These are phyloP conservation scores for Coprinopsis marcescibilis DNA, from an alignment of 768 basidiomycete species.

Conservation along the genomic window DNA sequence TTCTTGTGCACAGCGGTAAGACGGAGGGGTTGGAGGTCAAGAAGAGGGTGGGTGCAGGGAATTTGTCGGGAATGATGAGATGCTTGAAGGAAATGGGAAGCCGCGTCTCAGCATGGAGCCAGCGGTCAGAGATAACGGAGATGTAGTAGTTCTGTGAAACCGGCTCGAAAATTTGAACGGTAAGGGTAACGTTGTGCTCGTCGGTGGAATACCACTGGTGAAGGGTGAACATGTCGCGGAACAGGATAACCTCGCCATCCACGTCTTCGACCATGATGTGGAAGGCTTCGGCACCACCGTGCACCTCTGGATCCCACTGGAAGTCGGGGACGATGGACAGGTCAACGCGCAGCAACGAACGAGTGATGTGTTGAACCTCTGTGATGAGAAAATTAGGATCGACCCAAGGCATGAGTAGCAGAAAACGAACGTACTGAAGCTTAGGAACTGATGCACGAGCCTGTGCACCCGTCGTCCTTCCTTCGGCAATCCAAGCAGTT, in stretches of 20 bases:
- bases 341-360: slow-evolving; percentile 87
- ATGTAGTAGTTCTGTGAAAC: slow-evolving; percentile 99
- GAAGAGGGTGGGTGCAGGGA: slow-evolving; percentile 90
- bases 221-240: slow-evolving; percentile 90
- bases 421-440: slow-evolving; percentile 43
- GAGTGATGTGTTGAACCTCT: slow-evolving; percentile 93
- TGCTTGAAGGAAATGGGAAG: slow-evolving; percentile 97
- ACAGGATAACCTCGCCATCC: slow-evolving; percentile 93
- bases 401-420: background rate
- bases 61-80: slow-evolving; percentile 93
- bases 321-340: slow-evolving; percentile 96
- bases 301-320: slow-evolving; percentile 94
- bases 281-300: slow-evolving; percentile 86
- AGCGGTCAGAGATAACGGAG: slow-evolving; percentile 89
- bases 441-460: slow-evolving; percentile 97
- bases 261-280: slow-evolving; percentile 94
- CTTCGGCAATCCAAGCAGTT: slow-evolving; percentile 89
- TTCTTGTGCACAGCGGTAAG: slow-evolving; percentile 89
- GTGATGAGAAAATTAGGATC: background rate
- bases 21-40: slow-evolving; percentile 88
- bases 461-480: slow-evolving; percentile 89
- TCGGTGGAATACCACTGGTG: slow-evolving; percentile 89
- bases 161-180: slow-evolving; percentile 95
- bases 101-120: slow-evolving; percentile 93
- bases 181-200: slow-evolving; percentile 92